phyloP scores from a whole-genome alignment of 352 stramenopile species.

The Globisporangium parvum region DNA sequence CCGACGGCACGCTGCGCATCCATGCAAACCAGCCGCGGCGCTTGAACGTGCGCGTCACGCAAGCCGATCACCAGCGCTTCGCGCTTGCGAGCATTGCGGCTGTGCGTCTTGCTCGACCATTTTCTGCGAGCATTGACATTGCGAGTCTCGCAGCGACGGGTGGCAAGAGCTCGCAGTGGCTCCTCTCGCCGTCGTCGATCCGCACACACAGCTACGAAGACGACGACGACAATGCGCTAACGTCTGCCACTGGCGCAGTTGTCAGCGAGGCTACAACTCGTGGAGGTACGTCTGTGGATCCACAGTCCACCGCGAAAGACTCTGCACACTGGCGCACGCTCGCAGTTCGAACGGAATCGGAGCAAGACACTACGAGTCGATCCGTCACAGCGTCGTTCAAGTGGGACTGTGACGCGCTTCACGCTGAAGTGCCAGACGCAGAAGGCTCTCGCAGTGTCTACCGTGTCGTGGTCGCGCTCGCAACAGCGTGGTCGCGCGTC shows the following conservation, averaged over 20 bases:
- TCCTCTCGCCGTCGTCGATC: conserved; percentile 25
- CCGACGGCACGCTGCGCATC: conserved; percentile 56
- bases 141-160: conserved; percentile 14
- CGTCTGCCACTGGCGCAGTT: not conserved
- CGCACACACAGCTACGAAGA: not conserved
- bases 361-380: conserved; percentile 34
- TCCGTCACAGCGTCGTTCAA: conserved; percentile 44
- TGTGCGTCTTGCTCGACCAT: conserved; percentile 35
- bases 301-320: not conserved
- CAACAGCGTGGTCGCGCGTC: conserved; percentile 35
- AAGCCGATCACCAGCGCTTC: conserved; percentile 60
- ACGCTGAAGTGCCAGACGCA: conserved; percentile 21
- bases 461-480: conserved; percentile 49
- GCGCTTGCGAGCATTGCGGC: conserved; percentile 31
- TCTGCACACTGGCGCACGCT: conserved; percentile 25
- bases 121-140: conserved; percentile 10
- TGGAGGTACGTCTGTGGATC: conserved; percentile 1
- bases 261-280: not conserved
- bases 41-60: conserved; percentile 53
- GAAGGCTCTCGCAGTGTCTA: conserved; percentile 51
- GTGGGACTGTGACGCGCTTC: conserved; percentile 35
- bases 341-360: conserved; percentile 23
- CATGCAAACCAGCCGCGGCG: conserved; percentile 51
- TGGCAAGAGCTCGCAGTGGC: conserved; percentile 33
- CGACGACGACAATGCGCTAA: not conserved